Conservation (phyloP, 164 flowering plant species). For the Berberis vulgaris region DNA sequence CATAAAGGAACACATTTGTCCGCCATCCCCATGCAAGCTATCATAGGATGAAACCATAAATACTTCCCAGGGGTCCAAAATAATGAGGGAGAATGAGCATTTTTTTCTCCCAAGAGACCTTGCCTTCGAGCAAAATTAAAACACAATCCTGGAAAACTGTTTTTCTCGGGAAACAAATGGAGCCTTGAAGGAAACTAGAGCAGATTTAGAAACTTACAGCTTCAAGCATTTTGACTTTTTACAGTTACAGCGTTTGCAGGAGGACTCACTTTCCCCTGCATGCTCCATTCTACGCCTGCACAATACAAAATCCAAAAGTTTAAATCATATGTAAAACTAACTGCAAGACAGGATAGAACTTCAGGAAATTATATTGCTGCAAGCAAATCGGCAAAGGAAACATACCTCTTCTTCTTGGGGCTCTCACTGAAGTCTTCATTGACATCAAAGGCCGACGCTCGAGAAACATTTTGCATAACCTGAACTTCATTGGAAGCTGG, state of each 20-base stretch:
- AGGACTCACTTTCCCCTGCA: constrained; percentile 44
- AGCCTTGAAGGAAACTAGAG: neutral
- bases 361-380: neutral
- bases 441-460: constrained; percentile 23
- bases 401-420: constrained; percentile 81
- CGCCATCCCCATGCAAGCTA: too few species aligned
- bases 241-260: constrained; percentile 92
- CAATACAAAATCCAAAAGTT: constrained; percentile 7
- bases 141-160: neutral
- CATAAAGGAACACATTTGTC: too few species aligned
- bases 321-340: neutral
- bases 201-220: constrained; percentile 54
- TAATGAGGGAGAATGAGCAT: neutral
- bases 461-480: constrained; percentile 36
- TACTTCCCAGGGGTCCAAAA: neutral
- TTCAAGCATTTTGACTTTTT: constrained; percentile 95
- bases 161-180: neutral
- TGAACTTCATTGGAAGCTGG: constrained; percentile 26
- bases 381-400: constrained; percentile 1
- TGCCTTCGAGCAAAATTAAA: neutral
- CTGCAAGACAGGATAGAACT: constrained; percentile 1
- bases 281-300: constrained; percentile 58
- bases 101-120: neutral
- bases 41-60: too few species aligned
- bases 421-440: constrained; percentile 50